Evolutionary conservation across 2,329 filamentous ascomycete species (phyloP), one percentile per base, ranked within the genome.

Genomic region (Scedosporium minutisporum): DNA sequence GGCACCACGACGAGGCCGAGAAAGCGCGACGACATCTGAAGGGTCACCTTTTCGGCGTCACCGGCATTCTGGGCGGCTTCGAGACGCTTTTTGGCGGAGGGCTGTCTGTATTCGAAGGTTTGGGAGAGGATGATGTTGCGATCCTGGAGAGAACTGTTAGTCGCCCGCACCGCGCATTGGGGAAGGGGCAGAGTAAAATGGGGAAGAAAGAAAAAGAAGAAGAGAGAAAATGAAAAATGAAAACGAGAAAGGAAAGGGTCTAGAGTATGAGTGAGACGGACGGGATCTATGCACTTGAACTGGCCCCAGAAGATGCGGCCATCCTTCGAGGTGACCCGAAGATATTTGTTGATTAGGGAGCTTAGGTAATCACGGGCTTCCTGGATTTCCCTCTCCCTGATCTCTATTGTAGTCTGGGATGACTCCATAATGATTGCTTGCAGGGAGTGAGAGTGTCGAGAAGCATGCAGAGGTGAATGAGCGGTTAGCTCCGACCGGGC

Each of bases 231-330:
- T n/a, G n/a, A n/a, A n/a, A n/a, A n/a, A n/a, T n/a, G n/a, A n/a
- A n/a, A n/a, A n/a, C n/a, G n/a, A n/a, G 46, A 4, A 58, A 63
- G 51, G 29, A 29, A 64, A 53, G 41, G 29, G 16, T n/a, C 42
- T 29, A 25, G 57, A 58, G 41, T 29, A 63, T 57, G 61, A 53
- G 51, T 16, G 42, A 38, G 57, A 80, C 83, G 60, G 77, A 96
- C 92, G 64, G 89, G 86, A 78, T 99, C 95, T 33, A 93, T 97
- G 78, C 95, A 99, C 76, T 96, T 97, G 77, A 99, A 90, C 66
- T 87, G 82, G 21, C 95, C 95, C 62, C 92, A 85, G 74, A 97
- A 99, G 73, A 96, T 87, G 64, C 95, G 90, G 16, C 85, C 86
- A 72, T 97, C 93, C 4, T 86, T 90, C 14, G 89, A 90, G 68